phyloP scores from a whole-genome alignment of 2,329 filamentous ascomycete genomes.

The Aureobasidium sp. region DNA sequence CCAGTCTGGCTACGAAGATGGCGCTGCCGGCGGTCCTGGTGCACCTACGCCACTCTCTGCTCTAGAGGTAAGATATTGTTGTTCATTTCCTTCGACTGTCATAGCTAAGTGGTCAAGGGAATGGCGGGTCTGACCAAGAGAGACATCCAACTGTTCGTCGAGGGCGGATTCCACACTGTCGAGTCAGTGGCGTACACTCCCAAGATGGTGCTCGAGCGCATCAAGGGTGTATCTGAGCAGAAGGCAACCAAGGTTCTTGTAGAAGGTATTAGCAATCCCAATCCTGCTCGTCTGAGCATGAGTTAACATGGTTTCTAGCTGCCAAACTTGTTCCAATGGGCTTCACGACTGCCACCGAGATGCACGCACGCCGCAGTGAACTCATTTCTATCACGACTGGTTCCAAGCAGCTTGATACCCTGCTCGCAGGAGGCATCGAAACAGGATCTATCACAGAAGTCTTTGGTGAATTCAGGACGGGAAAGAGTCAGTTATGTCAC shows the following conservation, averaged over 20 bases:
- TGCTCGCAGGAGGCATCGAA: conserved; percentile 89
- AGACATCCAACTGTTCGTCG: conserved; percentile 86
- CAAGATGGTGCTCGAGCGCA: conserved; percentile 73
- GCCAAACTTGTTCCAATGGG: conserved; percentile 97
- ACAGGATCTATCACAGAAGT: conserved; percentile 97
- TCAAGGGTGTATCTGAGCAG: conserved; percentile 96
- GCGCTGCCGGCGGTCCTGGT: conserved; percentile 68
- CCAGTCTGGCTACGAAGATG: conserved; percentile 68
- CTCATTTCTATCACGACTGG: conserved; percentile 97
- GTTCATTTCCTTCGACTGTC: conserved; percentile 12
- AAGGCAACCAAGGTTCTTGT: conserved; percentile 87
- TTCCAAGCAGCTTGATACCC: conserved; percentile 92
- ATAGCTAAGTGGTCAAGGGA: conserved; percentile 49
- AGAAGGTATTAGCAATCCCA: conserved; percentile 59
- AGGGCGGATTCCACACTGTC: conserved; percentile 90
- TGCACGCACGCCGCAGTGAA: conserved; percentile 94
- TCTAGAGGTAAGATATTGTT: conserved; percentile 59
- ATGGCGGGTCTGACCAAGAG: conserved; percentile 84
- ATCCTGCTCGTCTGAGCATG: neutral
- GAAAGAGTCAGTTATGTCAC: conserved; percentile 98
- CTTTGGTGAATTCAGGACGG: conserved; percentile 95
- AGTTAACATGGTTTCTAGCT: conserved; percentile 42
- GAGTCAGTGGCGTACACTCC: conserved; percentile 92
- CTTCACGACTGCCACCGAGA: conserved; percentile 97
- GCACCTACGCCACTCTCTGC: conserved; percentile 84